These are phyloP conservation scores for Pythium volutum DNA, from an alignment of 352 stramenopile genomes.

Conservation along the genomic window DNA sequence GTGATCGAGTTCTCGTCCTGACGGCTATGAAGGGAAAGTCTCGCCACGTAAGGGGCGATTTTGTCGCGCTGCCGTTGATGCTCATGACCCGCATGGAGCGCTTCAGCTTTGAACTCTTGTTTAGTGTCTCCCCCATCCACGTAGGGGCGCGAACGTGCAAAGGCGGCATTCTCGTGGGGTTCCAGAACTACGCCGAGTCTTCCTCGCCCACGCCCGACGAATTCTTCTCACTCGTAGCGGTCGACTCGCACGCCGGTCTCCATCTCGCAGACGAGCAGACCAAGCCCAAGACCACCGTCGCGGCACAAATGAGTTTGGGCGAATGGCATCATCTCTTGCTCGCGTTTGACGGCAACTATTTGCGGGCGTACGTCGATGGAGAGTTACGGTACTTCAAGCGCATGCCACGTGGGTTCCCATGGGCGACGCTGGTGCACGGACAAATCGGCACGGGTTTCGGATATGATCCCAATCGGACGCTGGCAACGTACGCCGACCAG, in stretches of 20 bases:
- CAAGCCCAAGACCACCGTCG: not conserved
- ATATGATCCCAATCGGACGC: conserved; percentile 7
- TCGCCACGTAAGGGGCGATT: not conserved
- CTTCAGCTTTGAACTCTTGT: not conserved
- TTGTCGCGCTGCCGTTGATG: not conserved
- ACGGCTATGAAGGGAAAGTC: not conserved
- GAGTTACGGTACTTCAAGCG: conserved; percentile 3
- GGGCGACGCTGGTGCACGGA: not conserved
- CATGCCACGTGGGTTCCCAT: not conserved
- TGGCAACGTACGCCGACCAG: not conserved
- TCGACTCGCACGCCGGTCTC: not conserved
- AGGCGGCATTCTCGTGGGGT: not conserved
- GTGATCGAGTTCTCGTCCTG: not conserved
- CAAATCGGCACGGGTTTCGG: conserved; percentile 12
- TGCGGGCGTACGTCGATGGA: conserved; percentile 6
- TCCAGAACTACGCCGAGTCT: not conserved
- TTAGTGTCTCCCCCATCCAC: not conserved
- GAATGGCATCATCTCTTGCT: conserved; percentile 11
- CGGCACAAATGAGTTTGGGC: not conserved
- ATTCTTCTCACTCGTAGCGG: not conserved
- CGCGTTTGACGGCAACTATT: not conserved
- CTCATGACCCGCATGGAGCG: not conserved
- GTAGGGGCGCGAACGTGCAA: not conserved
- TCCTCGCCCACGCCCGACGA: not conserved
- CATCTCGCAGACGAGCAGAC: not conserved